phyloP scores from a whole-genome alignment of 805 yeast species.

The Zygosaccharomyces lentus region DNA sequence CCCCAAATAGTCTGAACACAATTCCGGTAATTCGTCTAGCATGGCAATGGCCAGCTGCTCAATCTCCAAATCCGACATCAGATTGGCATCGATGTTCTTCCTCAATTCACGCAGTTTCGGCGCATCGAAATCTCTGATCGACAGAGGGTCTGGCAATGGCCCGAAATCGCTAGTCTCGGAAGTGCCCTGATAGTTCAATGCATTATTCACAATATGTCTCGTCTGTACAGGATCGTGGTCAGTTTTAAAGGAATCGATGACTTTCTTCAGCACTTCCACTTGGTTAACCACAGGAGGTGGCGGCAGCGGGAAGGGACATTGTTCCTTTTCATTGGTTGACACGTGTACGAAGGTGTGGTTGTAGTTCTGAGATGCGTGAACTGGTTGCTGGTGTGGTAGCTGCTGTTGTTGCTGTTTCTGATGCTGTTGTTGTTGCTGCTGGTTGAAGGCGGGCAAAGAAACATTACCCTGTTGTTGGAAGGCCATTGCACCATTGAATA shows the following conservation, averaged over 20 bases:
- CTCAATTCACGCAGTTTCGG: slow-evolving; percentile 84
- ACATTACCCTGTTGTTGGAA: slow-evolving; percentile 34
- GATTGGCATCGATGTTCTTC: slow-evolving; percentile 59
- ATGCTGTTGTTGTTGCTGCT: slow-evolving; percentile 17
- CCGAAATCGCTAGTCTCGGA: slow-evolving; percentile 52
- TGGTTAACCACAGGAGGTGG: slow-evolving; percentile 27
- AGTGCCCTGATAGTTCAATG: slow-evolving; percentile 44
- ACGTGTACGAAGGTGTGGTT: slow-evolving; percentile 17
- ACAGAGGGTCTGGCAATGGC: slow-evolving; percentile 69
- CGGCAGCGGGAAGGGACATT: slow-evolving; percentile 35
- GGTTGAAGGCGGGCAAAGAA: slow-evolving; percentile 32
- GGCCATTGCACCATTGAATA: slow-evolving; percentile 32
- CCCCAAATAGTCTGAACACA: slow-evolving; percentile 89
- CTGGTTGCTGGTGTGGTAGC: slow-evolving; percentile 14
- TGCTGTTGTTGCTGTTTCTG: slow-evolving; percentile 17
- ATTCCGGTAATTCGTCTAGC: slow-evolving; percentile 83
- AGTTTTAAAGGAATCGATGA: slow-evolving; percentile 25
- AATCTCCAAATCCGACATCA: slow-evolving; percentile 54
- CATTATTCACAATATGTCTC: slow-evolving; percentile 42
- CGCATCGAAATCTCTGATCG: slow-evolving; percentile 72
- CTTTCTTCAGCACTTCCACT: slow-evolving; percentile 16
- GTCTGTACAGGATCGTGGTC: slow-evolving; percentile 32
- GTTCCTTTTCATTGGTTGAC: slow-evolving; percentile 29
- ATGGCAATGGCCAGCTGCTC: slow-evolving; percentile 81
- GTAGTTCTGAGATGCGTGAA: slow-evolving; percentile 11